Base-by-base conservation (phyloP, 306 rosid genomes). In the Cercis canadensis region DNA sequence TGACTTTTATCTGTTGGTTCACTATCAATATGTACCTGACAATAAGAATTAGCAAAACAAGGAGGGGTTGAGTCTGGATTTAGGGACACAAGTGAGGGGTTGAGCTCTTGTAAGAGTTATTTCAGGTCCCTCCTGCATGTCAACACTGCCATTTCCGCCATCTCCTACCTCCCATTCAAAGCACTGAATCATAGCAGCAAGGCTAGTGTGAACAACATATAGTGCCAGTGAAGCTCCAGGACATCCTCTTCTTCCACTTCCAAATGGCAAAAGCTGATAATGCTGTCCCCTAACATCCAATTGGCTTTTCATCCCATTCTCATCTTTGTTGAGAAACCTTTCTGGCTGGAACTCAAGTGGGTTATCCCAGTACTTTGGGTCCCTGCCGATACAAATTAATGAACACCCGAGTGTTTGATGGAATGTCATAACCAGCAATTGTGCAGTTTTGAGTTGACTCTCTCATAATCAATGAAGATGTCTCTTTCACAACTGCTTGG, bases 221-320 rank as follows among this genome's bases (percentile, higher is more conserved):
- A 87, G 51, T 5, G 88, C 88, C 9, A 90, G 74, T 14, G 96
- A 82, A 4, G 72, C 67, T 61, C 88, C 94, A 39, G 94, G 94
- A 14, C 94, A 87, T 7, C 85, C 83, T 80, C 93, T 90, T 82
- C 92, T 85, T 34, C 93, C 93, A 73, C 90, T 87, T 17, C 96
- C 96, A 77, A 90, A 90, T 7, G 96, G 96, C 75, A 82, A 55
- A 72, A 90, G 43, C 15, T 87, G 75, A 66, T 70, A 90, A 78
- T 82, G 70, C 0, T 85, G 86, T 16, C 96, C 96, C 72, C 81
- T 90, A 2, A 90, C 74, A 37, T 81, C 92, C 54, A 76, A 11
- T 13, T 75, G 65, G 33, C 62, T 39, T 36, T 44, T 80, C 16
- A 24, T 63, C 15, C 60, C 88, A 60, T 52, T 62, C 16, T 56